phyloP scores from a whole-genome alignment of 2,329 filamentous ascomycete genomes.

The Sporothrix euskadiensis region DNA sequence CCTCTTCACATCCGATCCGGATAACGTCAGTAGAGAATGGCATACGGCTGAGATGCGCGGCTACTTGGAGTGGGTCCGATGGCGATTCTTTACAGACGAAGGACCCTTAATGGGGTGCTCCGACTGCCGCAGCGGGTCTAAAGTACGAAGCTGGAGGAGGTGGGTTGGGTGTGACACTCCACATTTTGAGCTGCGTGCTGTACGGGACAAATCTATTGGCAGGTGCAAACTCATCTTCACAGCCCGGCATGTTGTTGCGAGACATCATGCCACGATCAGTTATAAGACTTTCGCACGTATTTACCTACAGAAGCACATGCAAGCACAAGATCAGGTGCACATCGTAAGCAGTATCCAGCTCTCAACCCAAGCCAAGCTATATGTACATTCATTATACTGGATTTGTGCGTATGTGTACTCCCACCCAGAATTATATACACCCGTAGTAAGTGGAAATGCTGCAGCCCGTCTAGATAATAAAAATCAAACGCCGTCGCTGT shows the following conservation, averaged over 20 bases:
- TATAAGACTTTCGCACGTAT: neutral
- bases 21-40: neutral
- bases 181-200: neutral
- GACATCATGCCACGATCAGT: neutral
- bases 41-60: neutral
- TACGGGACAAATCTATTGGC: neutral
- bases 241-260: neutral
- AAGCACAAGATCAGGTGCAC: neutral
- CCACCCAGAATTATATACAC: constrained; percentile 18
- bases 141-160: neutral
- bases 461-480: constrained; percentile 12
- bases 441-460: constrained; percentile 15
- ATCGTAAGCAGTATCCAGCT: neutral
- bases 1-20: neutral
- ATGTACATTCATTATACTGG: constrained; percentile 14
- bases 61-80: neutral
- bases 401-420: neutral
- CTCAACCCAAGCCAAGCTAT: neutral
- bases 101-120: constrained; percentile 11
- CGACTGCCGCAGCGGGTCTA: constrained; percentile 1
- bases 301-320: neutral
- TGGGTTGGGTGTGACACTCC: neutral
- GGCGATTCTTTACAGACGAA: neutral
- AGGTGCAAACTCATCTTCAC: neutral
- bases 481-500: constrained; percentile 27